These are phyloP conservation scores for Lepidopterella palustris DNA, from an alignment of 495 filamentous ascomycete genomes.

Conservation along the genomic window DNA sequence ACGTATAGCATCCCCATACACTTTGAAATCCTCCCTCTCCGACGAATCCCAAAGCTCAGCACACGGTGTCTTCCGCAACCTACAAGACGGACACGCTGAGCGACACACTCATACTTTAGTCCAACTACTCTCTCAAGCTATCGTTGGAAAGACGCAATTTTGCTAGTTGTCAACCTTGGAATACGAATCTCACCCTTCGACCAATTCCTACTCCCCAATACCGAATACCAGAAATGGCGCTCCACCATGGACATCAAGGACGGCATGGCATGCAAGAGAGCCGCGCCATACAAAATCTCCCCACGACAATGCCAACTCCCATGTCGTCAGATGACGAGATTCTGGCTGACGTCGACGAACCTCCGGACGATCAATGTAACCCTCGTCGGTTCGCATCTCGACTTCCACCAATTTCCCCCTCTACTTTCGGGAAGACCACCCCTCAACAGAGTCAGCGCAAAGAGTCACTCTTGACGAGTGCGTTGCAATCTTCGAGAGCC, in stretches of 20 bases:
- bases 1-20: not conserved
- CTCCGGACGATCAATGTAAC: constrained; percentile 26
- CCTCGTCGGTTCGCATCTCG: constrained; percentile 21
- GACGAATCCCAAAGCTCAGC: no score
- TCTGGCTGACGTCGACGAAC: constrained; percentile 30
- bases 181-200: not conserved
- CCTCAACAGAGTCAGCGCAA: constrained; percentile 16
- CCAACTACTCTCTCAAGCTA: not conserved
- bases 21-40: not conserved
- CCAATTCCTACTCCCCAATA: not conserved
- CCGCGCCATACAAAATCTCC: constrained; percentile 12
- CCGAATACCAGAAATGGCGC: constrained; percentile 9
- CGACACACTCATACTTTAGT: not conserved
- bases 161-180: not conserved
- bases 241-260: constrained; percentile 14
- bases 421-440: constrained; percentile 19
- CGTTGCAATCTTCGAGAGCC: constrained; percentile 13
- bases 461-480: constrained; percentile 23
- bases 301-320: constrained; percentile 9
- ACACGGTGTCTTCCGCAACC: not conserved
- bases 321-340: constrained; percentile 23
- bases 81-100: not conserved
- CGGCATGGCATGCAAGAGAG: constrained; percentile 8
- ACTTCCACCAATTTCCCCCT: constrained; percentile 13
- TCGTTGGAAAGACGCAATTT: not conserved